phyloP scores from a whole-genome alignment of 495 filamentous ascomycete species.

The Penicillium salamii region DNA sequence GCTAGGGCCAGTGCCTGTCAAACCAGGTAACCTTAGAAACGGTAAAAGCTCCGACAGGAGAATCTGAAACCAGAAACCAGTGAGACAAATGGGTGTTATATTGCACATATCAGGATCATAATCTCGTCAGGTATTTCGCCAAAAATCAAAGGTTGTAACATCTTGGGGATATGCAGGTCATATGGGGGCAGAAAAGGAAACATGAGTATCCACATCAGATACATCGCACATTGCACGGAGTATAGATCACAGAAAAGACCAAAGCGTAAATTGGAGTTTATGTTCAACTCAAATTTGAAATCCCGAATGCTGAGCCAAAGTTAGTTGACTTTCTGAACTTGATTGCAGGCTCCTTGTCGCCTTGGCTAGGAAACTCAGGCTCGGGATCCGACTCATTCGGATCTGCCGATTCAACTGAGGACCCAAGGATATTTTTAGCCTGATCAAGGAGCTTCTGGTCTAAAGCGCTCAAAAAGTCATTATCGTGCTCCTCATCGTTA shows the following conservation, averaged over 20 bases:
- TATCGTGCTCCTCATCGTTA: conserved; percentile 43
- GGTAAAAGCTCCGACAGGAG: not conserved
- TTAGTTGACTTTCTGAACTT: conserved; percentile 59
- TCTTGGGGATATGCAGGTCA: not conserved
- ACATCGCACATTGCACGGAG: not conserved
- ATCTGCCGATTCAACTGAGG: conserved; percentile 15
- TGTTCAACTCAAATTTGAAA: conserved; percentile 19
- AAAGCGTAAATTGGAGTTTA: conserved; percentile 8
- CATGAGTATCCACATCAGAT: conserved; percentile 1
- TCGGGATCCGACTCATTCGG: conserved; percentile 29
- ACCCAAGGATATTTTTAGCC: conserved; percentile 29
- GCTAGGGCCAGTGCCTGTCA: not conserved
- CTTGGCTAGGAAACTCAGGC: conserved; percentile 25
- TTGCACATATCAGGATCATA: conserved; percentile 23
- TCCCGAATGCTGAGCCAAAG: conserved; percentile 55
- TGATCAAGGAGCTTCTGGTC: conserved; percentile 44
- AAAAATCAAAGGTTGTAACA: conserved; percentile 3
- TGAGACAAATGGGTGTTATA: conserved; percentile 9
- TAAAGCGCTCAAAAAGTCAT: conserved; percentile 38
- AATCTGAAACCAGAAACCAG: conserved; percentile 7
- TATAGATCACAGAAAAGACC: conserved; percentile 10
- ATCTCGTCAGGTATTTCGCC: conserved; percentile 19
- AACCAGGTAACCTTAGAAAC: conserved; percentile 3
- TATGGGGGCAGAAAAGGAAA: not conserved
- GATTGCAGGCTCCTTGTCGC: conserved; percentile 53